phyloP scores from a whole-genome alignment of 2,329 filamentous ascomycete species.

The Claviceps africana region DNA sequence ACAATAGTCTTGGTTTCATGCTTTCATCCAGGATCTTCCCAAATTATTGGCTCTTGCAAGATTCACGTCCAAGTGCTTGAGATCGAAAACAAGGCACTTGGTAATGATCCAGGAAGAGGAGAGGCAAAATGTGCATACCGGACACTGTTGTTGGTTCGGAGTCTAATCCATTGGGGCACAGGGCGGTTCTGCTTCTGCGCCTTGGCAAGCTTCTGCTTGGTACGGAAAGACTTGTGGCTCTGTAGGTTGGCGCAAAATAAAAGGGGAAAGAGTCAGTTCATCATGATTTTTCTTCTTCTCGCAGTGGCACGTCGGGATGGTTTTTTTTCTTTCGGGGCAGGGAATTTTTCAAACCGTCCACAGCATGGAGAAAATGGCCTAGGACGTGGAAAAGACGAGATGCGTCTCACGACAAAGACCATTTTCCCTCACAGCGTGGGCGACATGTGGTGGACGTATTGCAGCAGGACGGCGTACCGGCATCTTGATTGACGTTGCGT shows the following conservation, averaged over 20 bases:
- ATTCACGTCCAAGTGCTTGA: background rate
- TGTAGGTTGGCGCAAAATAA: constrained; percentile 24
- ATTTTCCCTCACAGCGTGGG: background rate
- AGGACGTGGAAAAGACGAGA: background rate
- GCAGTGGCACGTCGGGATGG: background rate
- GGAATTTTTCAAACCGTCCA: background rate
- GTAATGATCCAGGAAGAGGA: background rate
- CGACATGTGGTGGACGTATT: constrained; percentile 3
- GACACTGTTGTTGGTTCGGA: constrained; percentile 98
- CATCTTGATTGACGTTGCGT: constrained; percentile 27
- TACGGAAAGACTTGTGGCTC: constrained; percentile 99
- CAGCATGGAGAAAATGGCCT: background rate
- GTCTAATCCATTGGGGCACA: constrained; percentile 98
- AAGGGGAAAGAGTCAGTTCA: background rate
- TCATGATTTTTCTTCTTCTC: background rate
- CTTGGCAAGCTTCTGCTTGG: constrained; percentile 99
- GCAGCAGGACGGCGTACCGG: constrained; percentile 21
- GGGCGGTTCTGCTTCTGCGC: constrained; percentile 99
- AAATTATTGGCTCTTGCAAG: background rate
- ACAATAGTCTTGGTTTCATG: background rate
- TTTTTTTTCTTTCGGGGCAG: too few relatives aligned
- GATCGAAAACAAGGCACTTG: background rate
- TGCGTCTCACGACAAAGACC: background rate
- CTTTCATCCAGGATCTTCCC: background rate
- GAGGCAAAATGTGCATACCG: constrained; percentile 51